A percentile compares a stretch with the other conserved stretches of the same genome.
phyloP scores from a whole-genome alignment of 139 green algal species.

The Chlamydomonas asymmetrica region DNA sequence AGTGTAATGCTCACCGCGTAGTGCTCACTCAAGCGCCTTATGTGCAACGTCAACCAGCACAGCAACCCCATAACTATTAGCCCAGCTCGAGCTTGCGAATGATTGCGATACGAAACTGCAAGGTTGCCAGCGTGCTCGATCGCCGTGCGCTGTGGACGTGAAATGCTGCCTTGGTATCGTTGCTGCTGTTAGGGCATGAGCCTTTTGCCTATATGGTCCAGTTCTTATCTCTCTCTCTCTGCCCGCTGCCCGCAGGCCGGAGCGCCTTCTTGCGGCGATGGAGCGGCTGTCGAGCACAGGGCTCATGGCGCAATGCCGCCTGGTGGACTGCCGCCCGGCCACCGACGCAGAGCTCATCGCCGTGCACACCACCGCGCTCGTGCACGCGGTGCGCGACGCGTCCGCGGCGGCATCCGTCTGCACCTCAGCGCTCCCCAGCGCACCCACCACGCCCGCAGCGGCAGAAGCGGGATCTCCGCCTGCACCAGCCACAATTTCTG shows the following conservation, averaged over 20 bases:
- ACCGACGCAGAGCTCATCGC: slow-evolving; percentile 53
- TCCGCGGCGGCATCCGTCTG: too few relatives aligned
- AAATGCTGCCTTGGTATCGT: too few relatives aligned
- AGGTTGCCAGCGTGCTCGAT: too few relatives aligned
- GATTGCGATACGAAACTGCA: too few relatives aligned
- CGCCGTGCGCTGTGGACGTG: background rate
- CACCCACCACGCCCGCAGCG: background rate
- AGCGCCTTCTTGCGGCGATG: slow-evolving; percentile 70
- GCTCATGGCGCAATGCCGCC: slow-evolving; percentile 28
- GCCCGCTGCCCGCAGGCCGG: slow-evolving; percentile 37
- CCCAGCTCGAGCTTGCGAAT: too few relatives aligned
- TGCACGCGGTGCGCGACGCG: slow-evolving; percentile 29
- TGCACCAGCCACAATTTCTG: background rate
- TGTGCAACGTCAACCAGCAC: too few relatives aligned
- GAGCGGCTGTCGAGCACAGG: slow-evolving; percentile 52
- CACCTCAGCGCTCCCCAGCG: too few relatives aligned
- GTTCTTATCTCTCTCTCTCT: background rate
- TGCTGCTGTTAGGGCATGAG: too few relatives aligned
- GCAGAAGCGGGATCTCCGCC: background rate
- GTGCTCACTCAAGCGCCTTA: too few relatives aligned
- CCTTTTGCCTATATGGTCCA: background rate
- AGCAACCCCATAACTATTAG: too few relatives aligned
- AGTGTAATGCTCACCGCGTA: too few relatives aligned
- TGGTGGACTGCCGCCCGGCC: slow-evolving; percentile 48
- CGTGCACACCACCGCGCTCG: slow-evolving; percentile 59